Conservation (phyloP, 1,284 basidiomycete species). For the Trametes polyzona region DNA sequence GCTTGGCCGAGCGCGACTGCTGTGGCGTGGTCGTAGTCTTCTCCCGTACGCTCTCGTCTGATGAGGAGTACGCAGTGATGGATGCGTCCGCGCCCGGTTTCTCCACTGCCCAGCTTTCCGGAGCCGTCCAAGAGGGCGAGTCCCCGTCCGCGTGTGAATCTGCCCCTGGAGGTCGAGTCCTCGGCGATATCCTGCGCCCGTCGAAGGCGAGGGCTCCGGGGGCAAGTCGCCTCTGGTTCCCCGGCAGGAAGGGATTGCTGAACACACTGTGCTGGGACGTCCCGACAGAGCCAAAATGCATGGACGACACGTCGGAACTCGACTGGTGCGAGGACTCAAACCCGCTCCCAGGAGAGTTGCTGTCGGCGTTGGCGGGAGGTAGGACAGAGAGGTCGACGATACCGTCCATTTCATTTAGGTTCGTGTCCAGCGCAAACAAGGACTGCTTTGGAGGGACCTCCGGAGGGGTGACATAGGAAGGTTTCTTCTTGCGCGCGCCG, state of each 20-base stretch:
- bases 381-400: constrained; percentile 65
- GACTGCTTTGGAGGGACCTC: constrained; percentile 25
- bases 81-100: constrained; percentile 46
- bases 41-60: constrained; percentile 44
- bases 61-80: constrained; percentile 47
- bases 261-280: constrained; percentile 27
- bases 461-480: constrained; percentile 25
- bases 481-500: constrained; percentile 31
- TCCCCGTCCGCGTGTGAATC: constrained; percentile 26
- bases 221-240: constrained; percentile 26
- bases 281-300: constrained; percentile 31
- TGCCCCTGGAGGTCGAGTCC: constrained; percentile 35
- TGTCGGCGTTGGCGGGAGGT: constrained; percentile 28
- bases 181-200: constrained; percentile 54
- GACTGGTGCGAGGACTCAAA: constrained; percentile 35
- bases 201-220: constrained; percentile 30
- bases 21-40: background rate
- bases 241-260: constrained; percentile 37
- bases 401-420: constrained; percentile 83
- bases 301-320: constrained; percentile 33
- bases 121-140: constrained; percentile 53
- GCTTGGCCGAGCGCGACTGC: constrained; percentile 7
- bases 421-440: constrained; percentile 68
- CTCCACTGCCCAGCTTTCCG: constrained; percentile 64
- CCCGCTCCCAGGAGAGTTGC: constrained; percentile 46